A percentile compares a stretch with the other conserved stretches of the same genome.
Evolutionary conservation across 495 filamentous ascomycete species (phyloP).

Genomic region (Hyphodiscus hymeniophilus): DNA sequence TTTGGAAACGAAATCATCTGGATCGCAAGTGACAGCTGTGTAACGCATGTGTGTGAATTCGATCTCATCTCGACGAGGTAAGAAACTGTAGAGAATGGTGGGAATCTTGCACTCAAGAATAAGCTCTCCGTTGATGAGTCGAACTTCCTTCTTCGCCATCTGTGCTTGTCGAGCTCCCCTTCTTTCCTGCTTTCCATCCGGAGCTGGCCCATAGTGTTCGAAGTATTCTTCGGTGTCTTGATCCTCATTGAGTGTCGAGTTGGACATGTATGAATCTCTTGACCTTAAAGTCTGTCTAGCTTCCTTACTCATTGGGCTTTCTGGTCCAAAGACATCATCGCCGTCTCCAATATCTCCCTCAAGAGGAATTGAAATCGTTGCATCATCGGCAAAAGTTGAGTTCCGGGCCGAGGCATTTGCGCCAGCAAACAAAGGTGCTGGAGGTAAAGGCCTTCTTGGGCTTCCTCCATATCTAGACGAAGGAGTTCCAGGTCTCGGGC

Average conservation of each 20-base stretch:
- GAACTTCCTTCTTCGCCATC: conserved; percentile 89
- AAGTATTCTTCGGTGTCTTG: conserved; percentile 41
- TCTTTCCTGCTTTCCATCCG: conserved; percentile 74
- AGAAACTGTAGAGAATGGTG: conserved; percentile 90
- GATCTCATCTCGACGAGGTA: conserved; percentile 82
- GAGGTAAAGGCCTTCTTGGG: conserved; percentile 79
- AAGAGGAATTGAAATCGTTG: conserved; percentile 52
- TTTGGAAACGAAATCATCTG: conserved; percentile 79
- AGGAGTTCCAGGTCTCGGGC: conserved; percentile 82
- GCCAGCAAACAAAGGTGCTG: conserved; percentile 73
- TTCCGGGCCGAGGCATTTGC: conserved; percentile 27
- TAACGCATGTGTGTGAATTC: conserved; percentile 99
- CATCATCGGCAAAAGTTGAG: conserved; percentile 39
- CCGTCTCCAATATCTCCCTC: conserved; percentile 37
- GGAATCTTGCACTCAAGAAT: conserved; percentile 99
- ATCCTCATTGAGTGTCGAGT: conserved; percentile 46
- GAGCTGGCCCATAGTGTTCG: conserved; percentile 80
- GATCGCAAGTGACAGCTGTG: conserved; percentile 97
- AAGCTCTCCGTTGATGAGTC: conserved; percentile 92
- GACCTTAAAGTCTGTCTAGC: conserved; percentile 34
- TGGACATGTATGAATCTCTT: conserved; percentile 51
- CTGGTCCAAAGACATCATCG: conserved; percentile 73
- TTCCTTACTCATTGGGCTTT: conserved; percentile 38
- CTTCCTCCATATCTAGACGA: conserved; percentile 80
- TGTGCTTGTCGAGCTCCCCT: conserved; percentile 76